Conservation (phyloP, 192 early-diverging fungal genomes). For the Coemansia sp. region DNA sequence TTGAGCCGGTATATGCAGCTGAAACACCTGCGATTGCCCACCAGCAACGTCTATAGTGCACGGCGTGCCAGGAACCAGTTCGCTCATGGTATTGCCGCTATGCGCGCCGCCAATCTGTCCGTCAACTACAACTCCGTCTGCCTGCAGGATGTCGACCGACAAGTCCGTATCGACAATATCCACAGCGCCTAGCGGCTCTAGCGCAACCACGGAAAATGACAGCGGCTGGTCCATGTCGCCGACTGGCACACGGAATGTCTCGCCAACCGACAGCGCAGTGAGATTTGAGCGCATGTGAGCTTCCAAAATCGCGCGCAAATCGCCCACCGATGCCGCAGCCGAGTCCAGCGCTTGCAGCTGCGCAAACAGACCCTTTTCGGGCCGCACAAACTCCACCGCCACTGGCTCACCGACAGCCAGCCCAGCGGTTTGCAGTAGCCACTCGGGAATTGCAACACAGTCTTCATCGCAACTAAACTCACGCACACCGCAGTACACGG, state of each 20-base stretch:
- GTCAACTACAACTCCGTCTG: constrained; percentile 1
- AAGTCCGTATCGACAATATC: constrained; percentile 76
- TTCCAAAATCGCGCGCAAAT: constrained; percentile 61
- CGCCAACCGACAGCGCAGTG: constrained; percentile 64
- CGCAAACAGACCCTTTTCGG: constrained; percentile 65
- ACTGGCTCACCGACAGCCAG: constrained; percentile 48
- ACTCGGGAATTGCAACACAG: constrained; percentile 48
- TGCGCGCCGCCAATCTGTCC: not conserved
- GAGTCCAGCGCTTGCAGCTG: constrained; percentile 54
- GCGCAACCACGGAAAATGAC: constrained; percentile 59
- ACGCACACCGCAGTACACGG: constrained; percentile 58
- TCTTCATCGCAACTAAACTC: constrained; percentile 65
- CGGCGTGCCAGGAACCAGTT: constrained; percentile 5
- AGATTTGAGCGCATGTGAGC: constrained; percentile 61
- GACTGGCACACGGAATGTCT: constrained; percentile 57
- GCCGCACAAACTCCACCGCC: constrained; percentile 52
- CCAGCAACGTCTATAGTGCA: not conserved
- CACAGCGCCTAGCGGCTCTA: constrained; percentile 65
- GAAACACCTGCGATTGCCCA: not conserved
- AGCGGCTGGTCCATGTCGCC: constrained; percentile 38
- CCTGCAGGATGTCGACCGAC: constrained; percentile 69
- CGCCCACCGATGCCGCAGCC: constrained; percentile 1
- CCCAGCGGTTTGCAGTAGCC: constrained; percentile 51
- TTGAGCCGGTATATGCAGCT: constrained; percentile 12
- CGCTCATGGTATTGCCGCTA: constrained; percentile 5